A percentile compares a stretch with the other conserved stretches of the same genome.
Conservation (phyloP, 108 stramenopile genomes). For the Chaetoceros tenuissimus region DNA sequence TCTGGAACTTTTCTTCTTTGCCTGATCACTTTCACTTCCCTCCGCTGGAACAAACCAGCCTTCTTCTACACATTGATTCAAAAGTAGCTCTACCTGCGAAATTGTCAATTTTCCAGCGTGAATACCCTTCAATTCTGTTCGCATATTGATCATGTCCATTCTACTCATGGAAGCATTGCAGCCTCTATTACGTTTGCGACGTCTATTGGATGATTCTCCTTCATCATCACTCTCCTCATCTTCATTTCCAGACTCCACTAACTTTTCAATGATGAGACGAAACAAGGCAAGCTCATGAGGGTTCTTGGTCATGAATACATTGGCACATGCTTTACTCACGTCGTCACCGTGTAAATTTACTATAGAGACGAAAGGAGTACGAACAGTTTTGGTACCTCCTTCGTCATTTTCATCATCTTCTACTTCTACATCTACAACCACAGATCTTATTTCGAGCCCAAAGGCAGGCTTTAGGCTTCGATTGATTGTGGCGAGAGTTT, state of each 20-base stretch:
- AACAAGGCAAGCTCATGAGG: conserved; percentile 38
- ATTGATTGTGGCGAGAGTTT: conserved; percentile 32
- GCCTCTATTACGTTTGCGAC: conserved; percentile 3
- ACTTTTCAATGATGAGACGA: conserved; percentile 24
- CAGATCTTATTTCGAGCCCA: conserved; percentile 29
- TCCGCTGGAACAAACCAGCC: conserved; percentile 31
- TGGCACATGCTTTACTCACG: conserved; percentile 9
- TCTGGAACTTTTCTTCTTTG: conserved; percentile 6
- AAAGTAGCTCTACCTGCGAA: conserved; percentile 16
- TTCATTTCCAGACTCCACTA: conserved; percentile 23
- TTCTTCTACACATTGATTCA: conserved; percentile 17
- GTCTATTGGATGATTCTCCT: neutral
- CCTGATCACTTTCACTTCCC: conserved; percentile 11
- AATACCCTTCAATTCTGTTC: conserved; percentile 30
- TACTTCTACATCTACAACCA: conserved; percentile 17
- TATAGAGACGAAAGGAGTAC: conserved; percentile 35
- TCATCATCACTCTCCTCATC: conserved; percentile 1
- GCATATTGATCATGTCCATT: conserved; percentile 35
- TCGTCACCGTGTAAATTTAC: conserved; percentile 28
- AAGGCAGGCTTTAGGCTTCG: conserved; percentile 21
- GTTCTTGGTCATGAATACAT: conserved; percentile 4
- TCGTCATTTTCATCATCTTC: conserved; percentile 7
- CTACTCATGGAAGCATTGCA: conserved; percentile 22
- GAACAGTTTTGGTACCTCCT: conserved; percentile 3
- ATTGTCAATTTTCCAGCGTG: conserved; percentile 30